Conservation (phyloP, 169 alveolate species). For the Cryptosporidium ubiquitum region DNA sequence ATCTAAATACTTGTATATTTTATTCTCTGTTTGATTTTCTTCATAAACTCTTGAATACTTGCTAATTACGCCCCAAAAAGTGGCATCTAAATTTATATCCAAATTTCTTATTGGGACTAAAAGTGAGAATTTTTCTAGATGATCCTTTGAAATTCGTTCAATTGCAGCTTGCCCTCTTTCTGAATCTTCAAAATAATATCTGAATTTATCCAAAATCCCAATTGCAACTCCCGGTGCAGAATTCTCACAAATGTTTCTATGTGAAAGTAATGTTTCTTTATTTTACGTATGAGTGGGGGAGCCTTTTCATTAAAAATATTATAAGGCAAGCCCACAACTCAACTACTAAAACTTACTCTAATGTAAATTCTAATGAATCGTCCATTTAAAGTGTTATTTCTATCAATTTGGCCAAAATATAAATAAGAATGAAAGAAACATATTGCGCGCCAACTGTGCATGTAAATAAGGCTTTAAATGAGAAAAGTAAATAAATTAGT, state of each 20-base stretch:
- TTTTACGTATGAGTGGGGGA: background rate
- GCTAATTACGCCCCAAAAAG: slow-evolving; percentile 43
- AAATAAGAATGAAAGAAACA: background rate
- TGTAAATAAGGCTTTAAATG: background rate
- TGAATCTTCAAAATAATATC: background rate
- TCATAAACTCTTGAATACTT: slow-evolving; percentile 39
- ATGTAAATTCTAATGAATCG: background rate
- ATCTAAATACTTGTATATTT: slow-evolving; percentile 33
- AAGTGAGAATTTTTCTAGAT: slow-evolving; percentile 37
- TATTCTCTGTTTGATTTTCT: background rate
- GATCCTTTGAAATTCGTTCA: slow-evolving; percentile 18
- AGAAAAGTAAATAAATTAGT: background rate
- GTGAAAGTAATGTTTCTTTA: background rate
- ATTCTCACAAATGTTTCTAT: slow-evolving; percentile 34
- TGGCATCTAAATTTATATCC: background rate
- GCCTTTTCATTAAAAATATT: background rate
- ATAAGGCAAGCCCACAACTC: background rate
- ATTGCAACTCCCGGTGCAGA: slow-evolving; percentile 56
- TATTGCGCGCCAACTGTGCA: background rate
- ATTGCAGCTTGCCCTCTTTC: background rate
- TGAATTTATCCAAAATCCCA: slow-evolving; percentile 53
- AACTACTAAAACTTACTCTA: slow-evolving; percentile 5
- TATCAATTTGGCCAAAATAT: background rate
- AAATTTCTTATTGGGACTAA: slow-evolving; percentile 55
- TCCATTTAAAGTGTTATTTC: slow-evolving; percentile 1